Conservation (phyloP, 2,329 filamentous ascomycete species). For the Ophiostoma pallidulum region DNA sequence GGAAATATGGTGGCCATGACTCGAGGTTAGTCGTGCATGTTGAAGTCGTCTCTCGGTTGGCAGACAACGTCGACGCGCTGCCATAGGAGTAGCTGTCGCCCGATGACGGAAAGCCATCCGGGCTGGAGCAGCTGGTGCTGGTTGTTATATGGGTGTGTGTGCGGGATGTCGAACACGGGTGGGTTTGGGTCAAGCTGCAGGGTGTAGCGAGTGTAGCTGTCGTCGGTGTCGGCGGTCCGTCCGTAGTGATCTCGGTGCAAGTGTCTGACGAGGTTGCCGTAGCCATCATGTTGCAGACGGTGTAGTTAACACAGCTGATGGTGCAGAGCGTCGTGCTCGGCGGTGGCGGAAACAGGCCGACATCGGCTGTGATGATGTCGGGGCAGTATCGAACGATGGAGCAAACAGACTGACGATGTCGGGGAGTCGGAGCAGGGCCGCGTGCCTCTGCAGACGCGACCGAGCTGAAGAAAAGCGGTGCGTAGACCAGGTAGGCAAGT, state of each 20-base stretch:
- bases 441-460: no score
- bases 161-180: no score
- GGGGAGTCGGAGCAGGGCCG: no score
- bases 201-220: background rate
- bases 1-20: background rate
- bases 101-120: no score
- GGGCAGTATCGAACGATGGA: background rate
- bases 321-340: background rate
- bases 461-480: no score
- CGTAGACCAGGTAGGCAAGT: no score
- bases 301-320: background rate
- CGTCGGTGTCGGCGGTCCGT: no score
- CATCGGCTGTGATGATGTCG: background rate
- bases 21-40: background rate
- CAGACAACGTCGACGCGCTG: no score
- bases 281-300: background rate
- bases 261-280: background rate
- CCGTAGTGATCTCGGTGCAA: background rate
- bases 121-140: no score
- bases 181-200: no score
- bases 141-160: no score
- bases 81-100: no score
- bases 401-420: background rate
- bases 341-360: background rate
- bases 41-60: background rate